Evolutionary conservation across 139 green algal genomes (phyloP), one percentile per base, ranked within the genome.

Genomic region (Auxenochlorella pyrenoidosa): DNA sequence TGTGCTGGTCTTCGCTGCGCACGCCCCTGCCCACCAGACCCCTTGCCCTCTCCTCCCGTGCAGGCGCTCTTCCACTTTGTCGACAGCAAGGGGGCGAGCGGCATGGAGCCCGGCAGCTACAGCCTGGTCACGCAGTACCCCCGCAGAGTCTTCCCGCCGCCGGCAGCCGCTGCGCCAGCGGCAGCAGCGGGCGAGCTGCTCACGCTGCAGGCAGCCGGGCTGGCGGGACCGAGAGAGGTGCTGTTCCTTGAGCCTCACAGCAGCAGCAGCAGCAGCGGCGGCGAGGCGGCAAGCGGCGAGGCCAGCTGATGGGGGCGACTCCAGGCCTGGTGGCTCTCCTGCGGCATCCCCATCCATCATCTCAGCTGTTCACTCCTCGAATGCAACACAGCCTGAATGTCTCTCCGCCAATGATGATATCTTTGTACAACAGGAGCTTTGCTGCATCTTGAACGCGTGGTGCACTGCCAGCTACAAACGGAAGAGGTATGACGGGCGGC

Each of bases 1-100:
- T 36, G 26, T 0, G 15, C 26, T 40, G 21, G 6, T 60, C 41
- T 28, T 40, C 40, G 18, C n/a, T 65, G 75, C 76, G 30, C 75
- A 8, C 19, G 63, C 32, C 0, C 43, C 30, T 5, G 13, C 38
- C 72, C 22, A 79, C 72, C 36, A 32, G 36, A 40, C 22, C 79
- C 54, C 5, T 24, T 34, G 21, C 28, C 30, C 43, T 65, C 28
- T n/a, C 16, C 43, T 32, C 10, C 73, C 3, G 60, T 94, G 65
- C 63, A 88, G 24, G 41, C 79, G 76, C 86, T 98, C 38, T 96
- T 96, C 77, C 89, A 96, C 54, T 98, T 95, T 75, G 90, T 94
- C 36, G 93, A 97, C 66, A 82, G 89, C n/a, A 91, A 90, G 26
- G 91, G 86, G 2, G 88, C 43, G 6, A 79, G 78, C 73, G 63